Percentiles rank a stretch among this genome's conserved stretches.
Conservation (phyloP, 225 moss, liverwort and hornwort genomes). For the Rhytidiadelphus loreus region DNA sequence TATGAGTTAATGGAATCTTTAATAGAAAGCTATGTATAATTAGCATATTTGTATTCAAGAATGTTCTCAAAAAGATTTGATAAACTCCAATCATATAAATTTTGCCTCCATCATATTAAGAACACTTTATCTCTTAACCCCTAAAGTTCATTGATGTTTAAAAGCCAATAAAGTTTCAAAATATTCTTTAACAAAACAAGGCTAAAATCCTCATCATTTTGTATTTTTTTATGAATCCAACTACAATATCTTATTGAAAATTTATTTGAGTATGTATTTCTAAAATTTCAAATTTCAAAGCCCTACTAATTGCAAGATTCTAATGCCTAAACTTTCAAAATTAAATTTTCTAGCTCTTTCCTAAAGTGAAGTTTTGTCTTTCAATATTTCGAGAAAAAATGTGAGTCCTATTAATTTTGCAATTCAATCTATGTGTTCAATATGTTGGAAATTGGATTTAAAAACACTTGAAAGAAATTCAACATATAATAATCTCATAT, state of each 20-base stretch:
- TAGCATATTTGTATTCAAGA: neutral
- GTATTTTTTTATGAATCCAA: neutral
- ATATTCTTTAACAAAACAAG: too few species aligned
- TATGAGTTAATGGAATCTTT: accelerated
- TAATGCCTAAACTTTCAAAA: neutral
- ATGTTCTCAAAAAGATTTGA: neutral
- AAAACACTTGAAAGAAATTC: neutral
- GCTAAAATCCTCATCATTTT: too few species aligned
- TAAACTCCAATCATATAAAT: accelerated
- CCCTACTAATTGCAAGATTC: accelerated
- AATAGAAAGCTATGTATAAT: neutral
- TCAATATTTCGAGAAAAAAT: too few species aligned
- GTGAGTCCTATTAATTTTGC: accelerated
- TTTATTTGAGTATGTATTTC: neutral
- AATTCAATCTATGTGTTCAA: accelerated
- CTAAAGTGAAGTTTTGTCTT: neutral
- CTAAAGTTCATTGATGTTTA: neutral
- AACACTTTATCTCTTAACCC: neutral
- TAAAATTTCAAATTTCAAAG: accelerated
- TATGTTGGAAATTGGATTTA: accelerated
- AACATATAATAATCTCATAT: neutral
- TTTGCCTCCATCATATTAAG: accelerated
- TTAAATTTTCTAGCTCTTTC: accelerated
- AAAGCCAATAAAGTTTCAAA: neutral
- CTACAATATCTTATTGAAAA: accelerated